Percentiles rank a stretch among this genome's conserved stretches.
phyloP scores from a whole-genome alignment of 306 rosid genomes.

The Senna tora region DNA sequence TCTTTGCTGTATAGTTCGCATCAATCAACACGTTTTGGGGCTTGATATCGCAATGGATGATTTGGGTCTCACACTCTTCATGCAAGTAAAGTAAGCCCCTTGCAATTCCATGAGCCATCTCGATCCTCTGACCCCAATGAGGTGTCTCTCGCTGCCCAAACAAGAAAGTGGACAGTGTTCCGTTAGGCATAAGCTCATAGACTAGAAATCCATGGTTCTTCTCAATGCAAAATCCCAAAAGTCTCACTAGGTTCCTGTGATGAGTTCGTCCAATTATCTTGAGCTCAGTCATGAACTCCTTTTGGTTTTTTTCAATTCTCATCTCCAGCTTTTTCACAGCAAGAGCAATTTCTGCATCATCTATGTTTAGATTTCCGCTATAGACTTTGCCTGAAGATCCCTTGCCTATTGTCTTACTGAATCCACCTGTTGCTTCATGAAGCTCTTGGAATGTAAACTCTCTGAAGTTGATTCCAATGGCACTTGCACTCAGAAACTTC shows the following conservation, averaged over 20 bases:
- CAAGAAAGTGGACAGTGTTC: conserved; percentile 34
- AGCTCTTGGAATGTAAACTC: conserved; percentile 46
- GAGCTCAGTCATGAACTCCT: conserved; percentile 48
- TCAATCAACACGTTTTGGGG: conserved; percentile 49
- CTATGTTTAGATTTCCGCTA: conserved; percentile 27
- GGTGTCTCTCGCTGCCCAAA: conserved; percentile 39
- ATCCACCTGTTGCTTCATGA: conserved; percentile 45
- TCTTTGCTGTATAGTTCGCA: conserved; percentile 40
- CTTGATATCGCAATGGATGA: conserved; percentile 53
- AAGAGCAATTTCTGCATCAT: conserved; percentile 32
- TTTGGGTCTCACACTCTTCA: conserved; percentile 42
- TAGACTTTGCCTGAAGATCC: conserved; percentile 47
- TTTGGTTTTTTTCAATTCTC: conserved; percentile 33
- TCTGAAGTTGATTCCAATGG: conserved; percentile 47
- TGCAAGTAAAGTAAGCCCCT: conserved; percentile 47
- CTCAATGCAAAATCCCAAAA: conserved; percentile 45
- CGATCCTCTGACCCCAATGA: conserved; percentile 43
- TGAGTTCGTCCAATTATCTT: conserved; percentile 45
- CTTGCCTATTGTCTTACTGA: conserved; percentile 30
- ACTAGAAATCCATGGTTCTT: conserved; percentile 37
- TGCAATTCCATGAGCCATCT: conserved; percentile 42
- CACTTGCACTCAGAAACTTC: conserved; percentile 12
- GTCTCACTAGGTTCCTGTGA: conserved; percentile 47
- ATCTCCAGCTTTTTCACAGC: conserved; percentile 47
- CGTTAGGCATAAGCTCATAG: conserved; percentile 47